Percentiles rank a stretch among this genome's conserved stretches.
These are phyloP conservation scores for Papiliotrema flavescens DNA, from an alignment of 1,284 basidiomycete species.

Conservation along the genomic window DNA sequence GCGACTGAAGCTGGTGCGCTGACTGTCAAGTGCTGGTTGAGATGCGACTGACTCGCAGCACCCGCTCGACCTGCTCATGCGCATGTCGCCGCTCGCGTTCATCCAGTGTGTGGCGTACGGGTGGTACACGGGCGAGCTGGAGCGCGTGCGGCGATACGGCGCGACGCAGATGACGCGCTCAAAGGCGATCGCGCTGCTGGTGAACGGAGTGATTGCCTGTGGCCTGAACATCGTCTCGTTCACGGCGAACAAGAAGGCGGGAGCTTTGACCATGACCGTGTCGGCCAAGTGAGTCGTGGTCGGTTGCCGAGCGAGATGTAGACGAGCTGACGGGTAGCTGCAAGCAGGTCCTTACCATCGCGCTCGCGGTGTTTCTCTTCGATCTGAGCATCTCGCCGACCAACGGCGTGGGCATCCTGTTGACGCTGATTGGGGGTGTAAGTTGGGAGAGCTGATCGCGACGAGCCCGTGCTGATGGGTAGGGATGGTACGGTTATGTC, in stretches of 20 bases:
- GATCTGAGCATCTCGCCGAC: conserved; percentile 70
- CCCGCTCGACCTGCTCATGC: conserved; percentile 76
- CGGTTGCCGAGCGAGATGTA: not conserved
- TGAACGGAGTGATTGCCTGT: conserved; percentile 84
- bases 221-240: conserved; percentile 87
- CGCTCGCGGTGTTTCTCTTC: conserved; percentile 78
- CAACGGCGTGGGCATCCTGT: conserved; percentile 72
- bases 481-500: conserved; percentile 66
- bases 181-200: conserved; percentile 58
- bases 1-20: conserved; percentile 43
- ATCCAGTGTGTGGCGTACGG: conserved; percentile 76
- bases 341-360: conserved; percentile 89
- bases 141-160: conserved; percentile 58
- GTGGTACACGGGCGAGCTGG: conserved; percentile 72
- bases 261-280: conserved; percentile 53
- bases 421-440: conserved; percentile 79
- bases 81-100: conserved; percentile 83
- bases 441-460: conserved; percentile 8
- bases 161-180: conserved; percentile 55
- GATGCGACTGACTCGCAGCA: conserved; percentile 54
- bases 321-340: conserved; percentile 47
- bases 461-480: not conserved
- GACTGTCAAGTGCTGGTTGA: not conserved
- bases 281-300: conserved; percentile 40
- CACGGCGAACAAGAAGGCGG: conserved; percentile 83